A percentile compares a stretch with the other conserved stretches of the same genome.
Conservation (phyloP, 169 alveolate genomes). For the Cryptosporidium canis region DNA sequence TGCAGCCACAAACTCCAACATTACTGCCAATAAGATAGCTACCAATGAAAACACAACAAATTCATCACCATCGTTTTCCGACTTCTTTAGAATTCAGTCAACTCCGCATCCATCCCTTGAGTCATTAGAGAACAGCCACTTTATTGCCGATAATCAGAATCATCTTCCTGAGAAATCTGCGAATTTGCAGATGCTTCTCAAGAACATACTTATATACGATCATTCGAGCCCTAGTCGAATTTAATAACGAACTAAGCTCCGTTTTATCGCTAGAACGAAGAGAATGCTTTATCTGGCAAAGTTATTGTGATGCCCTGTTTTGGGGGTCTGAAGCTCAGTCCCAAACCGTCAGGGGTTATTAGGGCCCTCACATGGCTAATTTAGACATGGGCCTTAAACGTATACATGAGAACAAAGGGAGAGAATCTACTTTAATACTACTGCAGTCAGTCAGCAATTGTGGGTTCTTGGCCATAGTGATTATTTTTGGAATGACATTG, state of each 20-base stretch:
- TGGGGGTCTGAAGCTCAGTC: not conserved
- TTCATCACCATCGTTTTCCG: slow-evolving; percentile 37
- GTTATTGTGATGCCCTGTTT: not conserved
- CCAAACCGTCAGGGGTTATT: not conserved
- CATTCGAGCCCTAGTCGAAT: slow-evolving; percentile 18
- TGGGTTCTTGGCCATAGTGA: not conserved
- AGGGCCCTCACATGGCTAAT: not conserved
- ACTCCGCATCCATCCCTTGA: slow-evolving; percentile 38
- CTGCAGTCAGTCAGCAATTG: not conserved
- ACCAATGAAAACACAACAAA: not conserved
- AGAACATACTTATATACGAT: slow-evolving; percentile 48
- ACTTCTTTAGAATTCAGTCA: slow-evolving; percentile 58
- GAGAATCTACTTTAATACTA: not conserved
- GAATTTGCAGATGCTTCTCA: slow-evolving; percentile 60
- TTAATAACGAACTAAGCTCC: not conserved
- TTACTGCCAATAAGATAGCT: not conserved
- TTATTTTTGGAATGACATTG: not conserved
- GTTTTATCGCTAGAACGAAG: not conserved
- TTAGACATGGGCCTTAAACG: slow-evolving; percentile 1
- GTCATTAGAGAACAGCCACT: slow-evolving; percentile 35
- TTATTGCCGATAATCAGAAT: slow-evolving; percentile 26
- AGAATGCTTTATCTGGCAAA: not conserved
- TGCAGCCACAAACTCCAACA: not conserved
- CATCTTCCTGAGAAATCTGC: slow-evolving; percentile 48
- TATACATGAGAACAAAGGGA: slow-evolving; percentile 3